These are phyloP conservation scores for Phytopythium montanum DNA, from an alignment of 352 stramenopile species.

Conservation along the genomic window DNA sequence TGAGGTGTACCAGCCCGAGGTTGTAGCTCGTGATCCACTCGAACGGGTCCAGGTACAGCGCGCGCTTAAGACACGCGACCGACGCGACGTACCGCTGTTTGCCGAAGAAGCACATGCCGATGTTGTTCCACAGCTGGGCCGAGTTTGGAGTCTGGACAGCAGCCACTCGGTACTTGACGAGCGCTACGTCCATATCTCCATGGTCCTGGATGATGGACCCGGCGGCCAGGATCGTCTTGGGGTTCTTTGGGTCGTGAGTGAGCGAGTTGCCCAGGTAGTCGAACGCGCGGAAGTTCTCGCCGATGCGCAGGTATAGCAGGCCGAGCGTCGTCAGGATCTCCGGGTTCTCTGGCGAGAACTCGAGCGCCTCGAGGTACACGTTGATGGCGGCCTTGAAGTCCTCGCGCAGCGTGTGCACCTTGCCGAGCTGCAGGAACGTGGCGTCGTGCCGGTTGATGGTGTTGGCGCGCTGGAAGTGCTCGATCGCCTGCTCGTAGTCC, in stretches of 20 bases:
- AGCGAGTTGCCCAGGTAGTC: conserved; percentile 93
- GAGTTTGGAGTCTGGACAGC: conserved; percentile 90
- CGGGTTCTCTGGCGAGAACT: conserved; percentile 92
- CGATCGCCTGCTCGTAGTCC: conserved; percentile 85
- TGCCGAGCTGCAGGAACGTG: conserved; percentile 91
- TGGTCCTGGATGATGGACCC: conserved; percentile 94
- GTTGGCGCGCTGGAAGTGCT: conserved; percentile 90
- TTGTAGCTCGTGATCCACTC: conserved; percentile 96
- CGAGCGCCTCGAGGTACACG: conserved; percentile 89
- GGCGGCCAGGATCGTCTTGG: conserved; percentile 91
- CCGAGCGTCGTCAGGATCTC: conserved; percentile 91
- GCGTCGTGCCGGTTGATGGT: conserved; percentile 89
- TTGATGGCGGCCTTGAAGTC: conserved; percentile 86
- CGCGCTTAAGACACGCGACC: conserved; percentile 90
- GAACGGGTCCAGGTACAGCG: conserved; percentile 92
- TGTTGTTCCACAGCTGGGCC: conserved; percentile 94
- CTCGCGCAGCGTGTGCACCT: conserved; percentile 81
- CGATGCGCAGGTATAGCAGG: conserved; percentile 86
- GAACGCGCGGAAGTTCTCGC: conserved; percentile 91
- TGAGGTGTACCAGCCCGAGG: conserved; percentile 91
- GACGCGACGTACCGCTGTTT: conserved; percentile 87
- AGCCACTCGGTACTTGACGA: conserved; percentile 94
- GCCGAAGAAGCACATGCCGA: conserved; percentile 95
- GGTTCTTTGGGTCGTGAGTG: conserved; percentile 88
- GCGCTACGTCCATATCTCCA: conserved; percentile 91